Base-by-base conservation (phyloP, 2,329 filamentous ascomycete genomes). In the Colletotrichum sp. region DNA sequence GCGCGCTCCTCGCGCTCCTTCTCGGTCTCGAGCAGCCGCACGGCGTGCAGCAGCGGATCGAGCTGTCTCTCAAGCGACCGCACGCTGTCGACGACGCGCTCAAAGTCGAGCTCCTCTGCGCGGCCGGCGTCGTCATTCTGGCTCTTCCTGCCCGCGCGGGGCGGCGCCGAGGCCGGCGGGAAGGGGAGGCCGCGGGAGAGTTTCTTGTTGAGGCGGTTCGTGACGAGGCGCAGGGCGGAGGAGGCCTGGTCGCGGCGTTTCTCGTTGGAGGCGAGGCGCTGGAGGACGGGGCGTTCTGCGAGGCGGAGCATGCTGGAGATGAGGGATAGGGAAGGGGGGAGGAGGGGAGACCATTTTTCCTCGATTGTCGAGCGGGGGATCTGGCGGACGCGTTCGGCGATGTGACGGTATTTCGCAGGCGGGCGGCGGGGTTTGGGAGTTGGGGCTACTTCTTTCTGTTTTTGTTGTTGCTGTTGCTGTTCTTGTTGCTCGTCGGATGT, bases 311-410 rank as follows among this genome's bases (percentile, higher is more conserved):
- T 86, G 18, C 86, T 82, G 22, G 87, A 85, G n/a, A 93, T 87
- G 68, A 89, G 89, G 9, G 89, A 85, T 71, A 94, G 84, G 57
- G 92, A 90, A 28, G 87, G 83, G 8, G 85, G 82, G 6, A 90
- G 87, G 7, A 95, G 87, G 8, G 90, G 86, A 4, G 87, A 85
- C 93, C 93, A 95, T 81, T 93, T 95, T 57, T 92, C 85, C 57
- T 94, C 89, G 74, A 98, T 94, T 48, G 88, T 90, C 32, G 90
- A 89, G 76, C 89, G 90, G n/a, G 92, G 90, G 59, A 95, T 86
- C 57, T 86, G 86, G 44, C 88, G 89, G 15, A 86, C 89, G 34
- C 86, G 86, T 16, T 90, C 83, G 8, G 87, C 85, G 65, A 93
- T 84, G 78, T 91, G 89, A 60, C 88, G 87, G 81, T 90, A 92